Evolutionary conservation across 768 basidiomycete species (phyloP), one percentile per base, ranked within the genome.

Genomic region (Termitomyces eurrhizus): DNA sequence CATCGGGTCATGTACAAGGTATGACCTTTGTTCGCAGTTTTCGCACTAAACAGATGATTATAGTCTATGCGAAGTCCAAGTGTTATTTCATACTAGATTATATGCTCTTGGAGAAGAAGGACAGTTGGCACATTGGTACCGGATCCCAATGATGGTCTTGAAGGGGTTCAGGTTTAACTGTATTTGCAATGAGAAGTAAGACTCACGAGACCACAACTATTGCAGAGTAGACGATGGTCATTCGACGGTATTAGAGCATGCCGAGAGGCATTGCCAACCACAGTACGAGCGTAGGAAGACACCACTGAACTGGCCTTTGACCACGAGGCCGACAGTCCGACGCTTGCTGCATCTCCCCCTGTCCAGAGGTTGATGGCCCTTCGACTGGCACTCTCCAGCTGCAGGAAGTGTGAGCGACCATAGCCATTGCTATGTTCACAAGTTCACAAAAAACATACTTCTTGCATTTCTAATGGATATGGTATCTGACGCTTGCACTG

Each of bases 91-190:
- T 69, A 96, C 95, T 68, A 97, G 74, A 70, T 83, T 95, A 71
- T 84, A 95, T 11, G 84, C 71, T 21, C 74, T 75, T 0, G 92
- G 87, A 42, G 77, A 77, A 4, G 94, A 94, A 0, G 92, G 84
- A 67, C 95, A 98, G 62, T 88, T 89, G 14, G 89, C 92, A 69
- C 95, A 98, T 69, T 97, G 95, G 70, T 89, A 98, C 46, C 95
- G 80, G 50, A 82, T 75, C 6, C 95, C 94, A 55, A 85, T 72
- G 58, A 96, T 94, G 32, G 78, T 73, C 90, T 93, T 66, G 42
- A 59, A 61, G 57, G 32, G 11, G n/a, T 44, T 49, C 26, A 50
- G 29, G 13, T 57, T 42, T 29, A 42, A 42, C 18, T 32, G 41
- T 21, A n/a, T 42, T 8, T 42, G 18, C 26, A 7, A 55, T 9